phyloP scores from a whole-genome alignment of 345 rosid species.

The Chamaenerion angustifolium region DNA sequence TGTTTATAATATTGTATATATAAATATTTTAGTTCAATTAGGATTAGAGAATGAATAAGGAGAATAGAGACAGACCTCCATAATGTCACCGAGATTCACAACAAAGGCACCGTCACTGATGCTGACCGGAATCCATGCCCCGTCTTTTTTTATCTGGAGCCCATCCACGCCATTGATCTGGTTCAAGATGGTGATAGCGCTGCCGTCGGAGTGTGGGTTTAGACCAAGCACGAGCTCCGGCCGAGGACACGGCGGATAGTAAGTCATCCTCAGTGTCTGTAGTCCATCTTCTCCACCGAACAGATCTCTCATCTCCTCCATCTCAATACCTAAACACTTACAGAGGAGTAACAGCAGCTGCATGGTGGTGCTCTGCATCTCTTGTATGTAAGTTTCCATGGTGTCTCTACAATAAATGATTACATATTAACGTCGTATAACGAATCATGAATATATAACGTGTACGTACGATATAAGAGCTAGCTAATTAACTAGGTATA shows the following conservation, averaged over 20 bases:
- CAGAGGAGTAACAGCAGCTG: constrained; percentile 12
- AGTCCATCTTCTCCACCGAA: constrained; percentile 22
- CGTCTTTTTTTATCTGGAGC: constrained; percentile 13
- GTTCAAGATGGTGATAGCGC: constrained; percentile 11
- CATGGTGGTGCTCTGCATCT: constrained; percentile 14
- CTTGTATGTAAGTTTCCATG: constrained; percentile 13
- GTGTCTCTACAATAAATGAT: background rate
- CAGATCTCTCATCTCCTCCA: constrained; percentile 13
- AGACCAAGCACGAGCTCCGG: constrained; percentile 19
- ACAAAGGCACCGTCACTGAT: constrained; percentile 8
- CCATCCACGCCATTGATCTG: constrained; percentile 16
- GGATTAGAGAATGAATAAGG: too few species aligned
- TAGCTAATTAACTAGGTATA: too few species aligned
- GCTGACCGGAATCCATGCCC: constrained; percentile 10
- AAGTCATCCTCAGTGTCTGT: constrained; percentile 18
- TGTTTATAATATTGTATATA: too few species aligned
- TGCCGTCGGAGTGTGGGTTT: constrained; percentile 15
- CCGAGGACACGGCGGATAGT: constrained; percentile 11
- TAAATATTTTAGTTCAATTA: too few species aligned
- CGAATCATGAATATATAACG: too few species aligned
- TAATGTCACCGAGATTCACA: constrained; percentile 14
- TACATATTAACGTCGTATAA: too few species aligned
- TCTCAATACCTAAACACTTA: constrained; percentile 6
- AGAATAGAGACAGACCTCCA: constrained; percentile 9
- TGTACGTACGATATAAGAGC: too few species aligned